Evolutionary conservation across 148 eudicot genomes (phyloP), one percentile per base, ranked within the genome.

Genomic region (Diospyros lotus): DNA sequence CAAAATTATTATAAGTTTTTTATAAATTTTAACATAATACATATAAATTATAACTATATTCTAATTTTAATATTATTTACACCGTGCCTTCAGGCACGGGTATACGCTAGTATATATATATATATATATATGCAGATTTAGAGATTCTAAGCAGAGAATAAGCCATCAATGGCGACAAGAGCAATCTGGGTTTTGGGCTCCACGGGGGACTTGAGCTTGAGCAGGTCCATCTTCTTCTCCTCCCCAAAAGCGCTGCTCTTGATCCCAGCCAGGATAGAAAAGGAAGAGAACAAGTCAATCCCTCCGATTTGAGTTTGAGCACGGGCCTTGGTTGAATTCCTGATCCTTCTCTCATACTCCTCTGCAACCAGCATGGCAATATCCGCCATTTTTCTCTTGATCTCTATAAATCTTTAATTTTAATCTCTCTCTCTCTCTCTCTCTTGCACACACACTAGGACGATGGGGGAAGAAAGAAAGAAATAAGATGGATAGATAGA

Each of bases 331-430:
- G 69, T 86, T 5, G 80, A 63, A 1, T 66, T 64, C 80, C 82
- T 89, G 5, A 87, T 79, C 86, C 96, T 87, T 80, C 89, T 93
- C 72, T 93, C 96, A 53, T 93, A 90, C 84, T 90, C 96, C 65
- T 93, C 98, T 28, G 98, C 98, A 39, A 93, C 87, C 74, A 93
- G 71, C 76, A 93, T 89, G 50, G 96, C 96, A 59, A 93, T 93
- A 76, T 93, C 98, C 8, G 98, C 88, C 98, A 93, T 93, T 68
- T 78, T 43, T 71, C 68, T 63, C 18, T 42, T 44, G 45, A 56
- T 72, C 59, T 66, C 55, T 64, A 40, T 17, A 17, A 1, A 66
- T 70, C 73, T 71, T 8, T 72, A 46, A 45, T 66, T 6, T 72
- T 13, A 58, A 12, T 38, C 9, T 50, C 4, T 8, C 15, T 62